These are phyloP conservation scores for Mycogone perniciosa DNA, from an alignment of 2,329 filamentous ascomycete species.

Conservation along the genomic window DNA sequence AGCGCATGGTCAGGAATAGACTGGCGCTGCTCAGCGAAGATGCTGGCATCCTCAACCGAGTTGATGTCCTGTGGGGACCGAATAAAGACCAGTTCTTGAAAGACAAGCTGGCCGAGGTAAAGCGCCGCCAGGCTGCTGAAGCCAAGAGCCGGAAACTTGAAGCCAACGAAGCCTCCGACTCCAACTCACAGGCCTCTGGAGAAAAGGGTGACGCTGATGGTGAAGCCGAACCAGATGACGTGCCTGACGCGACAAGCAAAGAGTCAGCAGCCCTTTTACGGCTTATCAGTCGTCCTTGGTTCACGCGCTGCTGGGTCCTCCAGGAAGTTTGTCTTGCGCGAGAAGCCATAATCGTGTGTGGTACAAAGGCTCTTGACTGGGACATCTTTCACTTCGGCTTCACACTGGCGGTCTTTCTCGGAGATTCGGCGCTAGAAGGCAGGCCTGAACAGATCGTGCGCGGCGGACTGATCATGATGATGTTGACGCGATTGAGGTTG, in stretches of 20 bases:
- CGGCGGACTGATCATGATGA: conserved; percentile 1
- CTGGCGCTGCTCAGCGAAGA: not conserved
- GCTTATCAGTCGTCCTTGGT: conserved; percentile 7
- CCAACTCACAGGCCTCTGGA: not conserved
- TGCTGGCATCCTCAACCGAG: not conserved
- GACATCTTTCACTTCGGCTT: conserved; percentile 3
- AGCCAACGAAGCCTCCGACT: not conserved
- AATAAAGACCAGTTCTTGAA: not conserved
- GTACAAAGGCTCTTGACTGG: conserved; percentile 4
- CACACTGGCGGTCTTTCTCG: not conserved
- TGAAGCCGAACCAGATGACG: not conserved
- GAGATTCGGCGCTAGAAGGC: not conserved
- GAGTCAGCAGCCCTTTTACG: conserved; percentile 4
- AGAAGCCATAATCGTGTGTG: conserved; percentile 1
- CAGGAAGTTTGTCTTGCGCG: conserved; percentile 4
- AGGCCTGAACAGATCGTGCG: not conserved
- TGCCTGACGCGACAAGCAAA: not conserved
- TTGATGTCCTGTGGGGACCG: conserved; percentile 4
- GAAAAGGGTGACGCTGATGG: not conserved
- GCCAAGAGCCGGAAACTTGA: not conserved
- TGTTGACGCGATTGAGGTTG: not conserved
- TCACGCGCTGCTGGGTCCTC: conserved; percentile 10
- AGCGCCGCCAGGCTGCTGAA: not conserved
- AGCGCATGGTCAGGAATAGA: conserved; percentile 1
- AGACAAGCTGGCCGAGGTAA: not conserved